A percentile compares a stretch with the other conserved stretches of the same genome.
phyloP scores from a whole-genome alignment of 768 basidiomycete genomes.

The Leucosporidium creatinivorum region DNA sequence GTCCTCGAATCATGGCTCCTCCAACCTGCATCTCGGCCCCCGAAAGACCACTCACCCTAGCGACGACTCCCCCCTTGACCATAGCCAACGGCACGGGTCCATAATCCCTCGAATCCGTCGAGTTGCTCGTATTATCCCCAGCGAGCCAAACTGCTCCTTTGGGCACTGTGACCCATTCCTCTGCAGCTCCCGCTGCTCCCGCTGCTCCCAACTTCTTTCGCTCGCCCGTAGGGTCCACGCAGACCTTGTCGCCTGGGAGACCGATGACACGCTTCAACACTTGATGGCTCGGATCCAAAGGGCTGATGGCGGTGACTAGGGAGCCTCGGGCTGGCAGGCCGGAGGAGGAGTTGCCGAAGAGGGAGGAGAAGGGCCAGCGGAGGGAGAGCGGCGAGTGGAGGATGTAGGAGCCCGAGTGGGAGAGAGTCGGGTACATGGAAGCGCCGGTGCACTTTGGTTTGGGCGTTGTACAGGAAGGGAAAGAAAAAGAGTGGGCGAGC shows the following conservation, averaged over 20 bases:
- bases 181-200: slow-evolving; percentile 8
- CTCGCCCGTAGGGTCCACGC: slow-evolving; percentile 63
- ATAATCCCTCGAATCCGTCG: slow-evolving; percentile 83
- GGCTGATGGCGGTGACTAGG: slow-evolving; percentile 29
- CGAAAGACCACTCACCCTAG: slow-evolving; percentile 28
- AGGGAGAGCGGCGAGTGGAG: slow-evolving; percentile 26
- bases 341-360: slow-evolving; percentile 20
- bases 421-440: slow-evolving; percentile 31
- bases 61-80: slow-evolving; percentile 56
- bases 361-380: slow-evolving; percentile 27
- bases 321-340: slow-evolving; percentile 21
- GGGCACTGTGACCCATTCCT: slow-evolving; percentile 66
- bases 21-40: too few relatives aligned
- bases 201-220: slow-evolving; percentile 25
- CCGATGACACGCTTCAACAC: slow-evolving; percentile 72
- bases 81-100: slow-evolving; percentile 81
- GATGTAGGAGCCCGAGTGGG: slow-evolving; percentile 20
- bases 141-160: slow-evolving; percentile 81
- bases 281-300: slow-evolving; percentile 22
- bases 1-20: too few relatives aligned
- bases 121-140: slow-evolving; percentile 77
- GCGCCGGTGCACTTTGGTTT: slow-evolving; percentile 31
- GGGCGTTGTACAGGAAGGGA: neutral
- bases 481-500: neutral
- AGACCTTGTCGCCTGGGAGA: slow-evolving; percentile 78